Conservation (phyloP, 352 stramenopile species). For the Pythium guiyangense region DNA sequence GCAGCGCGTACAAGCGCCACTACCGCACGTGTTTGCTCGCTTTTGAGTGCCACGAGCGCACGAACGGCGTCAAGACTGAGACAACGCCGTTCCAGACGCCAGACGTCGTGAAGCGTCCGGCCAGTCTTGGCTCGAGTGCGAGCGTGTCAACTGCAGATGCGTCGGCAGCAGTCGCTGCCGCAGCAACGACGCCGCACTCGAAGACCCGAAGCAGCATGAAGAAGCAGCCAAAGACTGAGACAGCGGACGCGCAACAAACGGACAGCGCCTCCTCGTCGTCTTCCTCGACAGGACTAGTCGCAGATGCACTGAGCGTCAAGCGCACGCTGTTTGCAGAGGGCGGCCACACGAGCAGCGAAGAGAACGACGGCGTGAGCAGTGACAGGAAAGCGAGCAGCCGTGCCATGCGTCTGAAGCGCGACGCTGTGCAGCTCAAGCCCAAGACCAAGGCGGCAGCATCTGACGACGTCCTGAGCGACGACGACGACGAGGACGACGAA, state of each 20-base stretch:
- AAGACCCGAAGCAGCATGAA: slow-evolving; percentile 54
- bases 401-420: slow-evolving; percentile 4
- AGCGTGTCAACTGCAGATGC: slow-evolving; percentile 4
- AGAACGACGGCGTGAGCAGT: slow-evolving; percentile 31
- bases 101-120: slow-evolving; percentile 15
- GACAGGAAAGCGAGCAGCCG: background rate
- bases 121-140: background rate
- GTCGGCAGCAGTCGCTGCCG: slow-evolving; percentile 8
- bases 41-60: slow-evolving; percentile 41
- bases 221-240: slow-evolving; percentile 13
- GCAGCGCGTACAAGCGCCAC: slow-evolving; percentile 40
- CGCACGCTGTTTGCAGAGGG: slow-evolving; percentile 60
- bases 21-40: slow-evolving; percentile 49
- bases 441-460: background rate
- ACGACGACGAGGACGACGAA: slow-evolving; percentile 4
- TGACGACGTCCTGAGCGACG: background rate
- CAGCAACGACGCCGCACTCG: slow-evolving; percentile 33
- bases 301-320: slow-evolving; percentile 39
- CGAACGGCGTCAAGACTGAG: background rate
- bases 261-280: no score
- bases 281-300: background rate
- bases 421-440: background rate
- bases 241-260: no score
- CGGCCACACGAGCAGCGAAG: slow-evolving; percentile 47
- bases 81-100: slow-evolving; percentile 19